Base-by-base conservation (phyloP, 164 flowering plant species). In the Cinnamomum chago region DNA sequence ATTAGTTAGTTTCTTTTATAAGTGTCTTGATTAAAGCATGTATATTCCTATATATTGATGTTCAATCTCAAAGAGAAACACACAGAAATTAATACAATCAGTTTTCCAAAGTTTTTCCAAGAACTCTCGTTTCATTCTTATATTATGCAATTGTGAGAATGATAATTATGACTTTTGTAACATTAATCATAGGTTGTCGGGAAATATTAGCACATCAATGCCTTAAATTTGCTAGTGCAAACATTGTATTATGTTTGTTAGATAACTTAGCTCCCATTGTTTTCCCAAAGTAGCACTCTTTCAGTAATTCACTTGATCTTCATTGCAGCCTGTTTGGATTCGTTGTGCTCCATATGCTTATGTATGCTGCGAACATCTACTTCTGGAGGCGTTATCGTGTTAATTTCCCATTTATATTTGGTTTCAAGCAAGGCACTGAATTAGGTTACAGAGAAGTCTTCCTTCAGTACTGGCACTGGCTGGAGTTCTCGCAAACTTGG, bases 371-470 rank as follows among this genome's bases (percentile, higher is more conserved):
- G 15, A 86, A 88, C 24, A 75, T 88, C 75, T 90, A 73, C 81
- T 84, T 76, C 62, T 90, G 95, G 95, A 88, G 82, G 82, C 81
- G 79, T 13, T 90, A 85, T 71, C 76, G 89, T 62, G 86, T 90
- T 66, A 90, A 90, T 76, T 86, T 86, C 73, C 67, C 91, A 3
- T 89, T 90, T 82, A 90, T 90, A 79, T 88, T 90, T 77, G 92
- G 92, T 20, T 88, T 89, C 86, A 90, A 89, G 73, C 82, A 77
- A 74, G 90, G 91, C 40, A 85, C 87, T 0, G 92, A 89, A 62
- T 66, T 89, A 62, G 88, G 90, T 9, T 89, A 86, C 68, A 73
- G 86, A 76, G 85, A 88, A 70, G 88, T 90, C 65, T 73, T 87
- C 13, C 85, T 89, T 24, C 87, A 30, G 81, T 78, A 50, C 70